A percentile compares a stretch with the other conserved stretches of the same genome.
Conservation (phyloP, 169 alveolate species). For the Cryptosporidium baileyi region DNA sequence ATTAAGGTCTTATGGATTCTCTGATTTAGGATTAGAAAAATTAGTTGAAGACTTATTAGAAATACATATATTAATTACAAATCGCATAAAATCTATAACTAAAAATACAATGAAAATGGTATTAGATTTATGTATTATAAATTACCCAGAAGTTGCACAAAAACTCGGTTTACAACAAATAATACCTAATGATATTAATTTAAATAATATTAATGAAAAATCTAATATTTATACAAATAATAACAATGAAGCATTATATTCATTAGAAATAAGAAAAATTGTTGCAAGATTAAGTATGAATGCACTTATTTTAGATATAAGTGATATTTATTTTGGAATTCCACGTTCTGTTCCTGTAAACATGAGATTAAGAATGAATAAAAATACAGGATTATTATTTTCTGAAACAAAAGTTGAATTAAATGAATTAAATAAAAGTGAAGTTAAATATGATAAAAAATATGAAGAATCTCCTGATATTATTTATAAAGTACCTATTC, state of each 20-base stretch:
- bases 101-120: conserved; percentile 33
- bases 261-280: not conserved
- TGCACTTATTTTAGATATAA: conserved; percentile 51
- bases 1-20: conserved; percentile 48
- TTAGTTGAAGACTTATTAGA: conserved; percentile 53
- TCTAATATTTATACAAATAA: not conserved
- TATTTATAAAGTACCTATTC: conserved; percentile 31
- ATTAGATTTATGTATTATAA: conserved; percentile 31
- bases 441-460: not conserved
- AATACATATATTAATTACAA: conserved; percentile 3
- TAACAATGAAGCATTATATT: not conserved
- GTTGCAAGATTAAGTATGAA: conserved; percentile 60
- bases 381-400: conserved; percentile 46
- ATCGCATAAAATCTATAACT: conserved; percentile 36
- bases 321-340: conserved; percentile 49
- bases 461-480: not conserved
- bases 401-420: conserved; percentile 12
- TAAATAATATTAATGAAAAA: conserved; percentile 1
- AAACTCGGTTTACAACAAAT: conserved; percentile 48
- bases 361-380: conserved; percentile 13
- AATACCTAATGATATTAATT: conserved; percentile 2
- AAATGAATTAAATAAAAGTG: not conserved
- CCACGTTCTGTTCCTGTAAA: conserved; percentile 37
- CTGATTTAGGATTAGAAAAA: conserved; percentile 30
- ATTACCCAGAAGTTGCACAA: conserved; percentile 66